Evolutionary conservation across 106 monocot species (phyloP), one percentile per base, ranked within the genome.

Genomic region (Platanthera zijinensis): DNA sequence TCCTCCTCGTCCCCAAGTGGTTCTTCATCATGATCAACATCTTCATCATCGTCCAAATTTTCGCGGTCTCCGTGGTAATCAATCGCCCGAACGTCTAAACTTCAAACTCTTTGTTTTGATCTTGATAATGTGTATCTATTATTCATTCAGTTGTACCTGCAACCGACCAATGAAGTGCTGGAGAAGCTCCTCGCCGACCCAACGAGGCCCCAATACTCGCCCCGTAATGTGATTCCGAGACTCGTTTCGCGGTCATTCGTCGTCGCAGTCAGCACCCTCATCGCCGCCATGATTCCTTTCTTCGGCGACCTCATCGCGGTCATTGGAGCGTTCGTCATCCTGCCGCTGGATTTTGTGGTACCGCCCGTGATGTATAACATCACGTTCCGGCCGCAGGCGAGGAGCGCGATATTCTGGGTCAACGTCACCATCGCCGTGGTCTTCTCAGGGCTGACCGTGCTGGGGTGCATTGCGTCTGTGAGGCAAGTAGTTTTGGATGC

Each of bases 271-370:
- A 81, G 83, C 4, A 96, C 96, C 5, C 75, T 78, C 53, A 67
- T 96, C 7, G 92, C 90, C 8, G 92, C 93, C 63, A 96, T 96
- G 96, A 83, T 96, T 45, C 96, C 96, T 0, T 96, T 96, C 81
- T 96, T 96, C 25, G 96, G 93, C 9, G 96, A 93, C 67, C 79
- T 96, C 79, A 86, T 87, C 59, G 90, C 82, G 2, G 76, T 93
- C 28, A 85, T 96, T 13, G 96, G 96, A 1, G 96, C 93, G 0
- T 93, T 96, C 51, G 89, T 88, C 6, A 93, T 89, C 79, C 74
- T 96, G 17, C 96, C 96, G 2, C 89, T 96, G 3, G 96, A 96
- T 77, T 96, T 96, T 70, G 84, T 89, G 9, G 17, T 96, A 59
- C 96, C 96, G 0, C 49, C 85, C 0, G 39, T 93, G 9, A 49